Conservation (phyloP, 352 stramenopile genomes). For the Saprolegnia diclina region DNA sequence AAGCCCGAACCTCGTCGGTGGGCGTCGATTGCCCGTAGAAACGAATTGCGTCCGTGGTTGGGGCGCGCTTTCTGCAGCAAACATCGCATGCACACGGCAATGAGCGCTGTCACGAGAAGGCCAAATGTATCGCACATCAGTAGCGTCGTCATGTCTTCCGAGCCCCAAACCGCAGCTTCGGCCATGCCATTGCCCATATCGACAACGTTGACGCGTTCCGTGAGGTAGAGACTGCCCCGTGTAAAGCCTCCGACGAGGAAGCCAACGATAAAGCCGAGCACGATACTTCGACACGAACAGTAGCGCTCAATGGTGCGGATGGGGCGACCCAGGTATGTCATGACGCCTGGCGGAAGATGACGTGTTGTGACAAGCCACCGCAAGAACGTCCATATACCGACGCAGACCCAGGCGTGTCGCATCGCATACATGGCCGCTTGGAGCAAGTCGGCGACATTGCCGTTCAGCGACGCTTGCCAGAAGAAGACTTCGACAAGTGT, state of each 20-base stretch:
- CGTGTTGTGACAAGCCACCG: not conserved
- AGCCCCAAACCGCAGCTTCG: not conserved
- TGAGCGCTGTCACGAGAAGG: not conserved
- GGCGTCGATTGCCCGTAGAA: not conserved
- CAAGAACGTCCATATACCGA: constrained; percentile 23
- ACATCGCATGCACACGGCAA: not conserved
- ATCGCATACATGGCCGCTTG: constrained; percentile 28
- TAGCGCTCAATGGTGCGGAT: not conserved
- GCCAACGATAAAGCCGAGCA: not conserved
- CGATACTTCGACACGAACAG: not conserved
- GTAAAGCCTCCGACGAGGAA: not conserved
- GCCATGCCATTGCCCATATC: not conserved
- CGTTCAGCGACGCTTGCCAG: constrained; percentile 27
- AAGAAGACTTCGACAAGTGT: constrained; percentile 29
- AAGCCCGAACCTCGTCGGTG: not conserved
- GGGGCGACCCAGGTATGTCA: not conserved
- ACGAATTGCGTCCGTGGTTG: not conserved
- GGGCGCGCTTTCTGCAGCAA: not conserved
- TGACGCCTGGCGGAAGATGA: not conserved
- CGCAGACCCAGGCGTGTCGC: constrained; percentile 28
- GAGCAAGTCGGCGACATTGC: constrained; percentile 21
- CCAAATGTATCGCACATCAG: not conserved
- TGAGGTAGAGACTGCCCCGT: not conserved
- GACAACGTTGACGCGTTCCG: not conserved
- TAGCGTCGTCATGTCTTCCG: not conserved